Evolutionary conservation across 441 rosid species (phyloP), one percentile per base, ranked within the genome.

Genomic region (Populus hybrid): DNA sequence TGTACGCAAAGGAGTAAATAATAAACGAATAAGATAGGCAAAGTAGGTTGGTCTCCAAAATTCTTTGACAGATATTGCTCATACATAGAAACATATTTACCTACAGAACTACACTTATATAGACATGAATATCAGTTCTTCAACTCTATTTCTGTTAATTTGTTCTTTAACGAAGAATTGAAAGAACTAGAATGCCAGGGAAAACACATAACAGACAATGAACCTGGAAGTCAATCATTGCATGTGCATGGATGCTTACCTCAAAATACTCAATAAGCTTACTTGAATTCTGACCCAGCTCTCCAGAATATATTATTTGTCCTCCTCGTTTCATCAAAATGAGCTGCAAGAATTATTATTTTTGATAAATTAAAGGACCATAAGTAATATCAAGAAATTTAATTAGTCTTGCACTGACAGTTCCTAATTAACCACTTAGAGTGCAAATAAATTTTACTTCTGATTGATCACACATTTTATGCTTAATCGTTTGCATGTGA

Each of bases 311-410:
- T 74, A 84, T 84, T 4, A 86, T 73, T 35, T 36, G 77, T 32
- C 89, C 89, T 34, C 89, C 89, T 42, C 64, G 63, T 81, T 83
- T 86, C 89, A 86, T 81, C 71, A 86, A 73, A 82, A 86, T 84
- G 72, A 86, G 74, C 89, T 84, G 86, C 71, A 75, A 21, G 61
- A 35, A 69, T 35, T 36, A 59, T 14, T 50, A 69, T 35, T 21
- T 16, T 18, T 53, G n/a, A 18, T 53, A 53, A 53, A 18, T 53
- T 0, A 4, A 53, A 53, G 61, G 61, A 53, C 61, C 61, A 18
- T 6, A 18, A 16, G 61, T 6, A 53, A 53, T 53, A 53, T 18
- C 61, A 50, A 50, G 59, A 50, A 16, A 50, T 50, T 16, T 16
- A 16, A 16, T 18, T 50, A 50, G 59, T 50, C n/a, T 50, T 50